phyloP scores from a whole-genome alignment of 768 basidiomycete genomes.

The Boletus reticulatus region DNA sequence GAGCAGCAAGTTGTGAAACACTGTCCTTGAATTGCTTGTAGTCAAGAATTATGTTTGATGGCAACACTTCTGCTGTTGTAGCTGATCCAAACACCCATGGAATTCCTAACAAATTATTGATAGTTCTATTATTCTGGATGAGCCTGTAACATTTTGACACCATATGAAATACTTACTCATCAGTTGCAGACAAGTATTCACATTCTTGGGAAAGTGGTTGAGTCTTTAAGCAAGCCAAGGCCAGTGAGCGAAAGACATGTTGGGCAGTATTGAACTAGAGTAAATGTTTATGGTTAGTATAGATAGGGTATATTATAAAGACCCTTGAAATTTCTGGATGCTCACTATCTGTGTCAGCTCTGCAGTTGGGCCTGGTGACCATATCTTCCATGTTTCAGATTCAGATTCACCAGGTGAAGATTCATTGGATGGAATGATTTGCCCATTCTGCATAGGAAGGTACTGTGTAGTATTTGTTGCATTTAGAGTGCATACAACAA shows the following conservation, averaged over 20 bases:
- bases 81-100: no score
- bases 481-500: no score
- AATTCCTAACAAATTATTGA: no score
- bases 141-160: no score
- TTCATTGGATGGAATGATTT: neutral
- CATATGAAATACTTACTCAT: neutral
- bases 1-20: neutral
- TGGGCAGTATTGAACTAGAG: neutral
- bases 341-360: neutral
- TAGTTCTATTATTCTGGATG: no score
- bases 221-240: neutral
- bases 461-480: no score
- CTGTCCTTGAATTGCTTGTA: neutral
- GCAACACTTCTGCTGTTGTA: no score
- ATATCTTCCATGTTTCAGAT: neutral
- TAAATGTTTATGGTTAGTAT: neutral
- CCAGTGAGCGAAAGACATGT: no score
- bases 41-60: neutral
- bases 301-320: no score
- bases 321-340: neutral
- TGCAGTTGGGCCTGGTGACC: neutral
- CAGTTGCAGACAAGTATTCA: neutral
- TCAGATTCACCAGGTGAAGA: neutral
- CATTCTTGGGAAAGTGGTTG: neutral
- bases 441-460: constrained; percentile 2